Evolutionary conservation across 495 filamentous ascomycete genomes (phyloP), one percentile per base, ranked within the genome.

Genomic region (Penicillium coprophilum): DNA sequence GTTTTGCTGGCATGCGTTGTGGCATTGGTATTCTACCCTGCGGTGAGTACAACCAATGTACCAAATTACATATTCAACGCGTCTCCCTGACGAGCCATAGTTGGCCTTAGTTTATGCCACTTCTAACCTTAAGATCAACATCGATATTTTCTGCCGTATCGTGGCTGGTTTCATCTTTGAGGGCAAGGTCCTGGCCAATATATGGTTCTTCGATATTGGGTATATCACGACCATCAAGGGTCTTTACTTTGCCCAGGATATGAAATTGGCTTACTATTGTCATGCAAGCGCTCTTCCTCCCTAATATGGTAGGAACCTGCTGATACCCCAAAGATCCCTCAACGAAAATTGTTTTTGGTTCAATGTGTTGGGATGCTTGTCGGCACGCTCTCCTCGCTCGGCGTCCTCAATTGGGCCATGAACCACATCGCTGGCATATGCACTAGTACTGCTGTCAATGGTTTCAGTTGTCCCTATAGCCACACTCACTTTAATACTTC

Each of bases 261-360:
- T 94, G 52, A 96, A 96, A 67, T 80, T 94, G 1, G 90, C 89
- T 17, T 86, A 92, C 62, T 96, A 96, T 69, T 91, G 91, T 85
- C 91, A 94, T 32, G 68, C 65, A 55, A 55, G 65, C 19, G 0
- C 31, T 6, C 27, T 21, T 31, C 38, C 13, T 45, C 39, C 24
- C 31, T n/a, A 36, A 13, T 39, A 5, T 12, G 9, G 6, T 17
- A 11, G 4, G 8, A n/a, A 6, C 20, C 31, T 28, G 1, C 39
- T 44, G 11, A 46, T 32, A 50, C 19, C 13, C 27, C 27, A 6
- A 27, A 59, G 74, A 91, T 95, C 49, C 90, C 90, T 8, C 87
- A 89, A 0, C 84, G 87, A 11, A 55, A 61, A 39, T 53, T 94
- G 19, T 96, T 95, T 75, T 68, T 76, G 4, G 87, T 92, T 1